A percentile compares a stretch with the other conserved stretches of the same genome.
phyloP scores from a whole-genome alignment of 2,329 filamentous ascomycete genomes.

The Neonectria neomacrospora region DNA sequence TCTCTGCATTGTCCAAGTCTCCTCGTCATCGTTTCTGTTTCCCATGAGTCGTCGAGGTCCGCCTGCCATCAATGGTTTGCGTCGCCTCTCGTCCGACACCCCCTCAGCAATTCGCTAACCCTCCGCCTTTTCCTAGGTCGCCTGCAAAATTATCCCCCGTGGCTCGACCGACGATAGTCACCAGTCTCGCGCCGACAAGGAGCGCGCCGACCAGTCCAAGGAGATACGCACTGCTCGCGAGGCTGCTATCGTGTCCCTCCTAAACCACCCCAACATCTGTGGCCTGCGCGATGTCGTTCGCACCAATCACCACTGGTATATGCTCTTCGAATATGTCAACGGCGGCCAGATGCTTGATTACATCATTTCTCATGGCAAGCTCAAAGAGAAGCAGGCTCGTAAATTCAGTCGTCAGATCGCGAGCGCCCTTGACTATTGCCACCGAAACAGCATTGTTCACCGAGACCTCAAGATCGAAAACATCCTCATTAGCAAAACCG shows the following conservation, averaged over 20 bases:
- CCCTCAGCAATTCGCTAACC: conserved; percentile 30
- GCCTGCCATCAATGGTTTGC: neutral
- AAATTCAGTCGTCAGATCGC: conserved; percentile 98
- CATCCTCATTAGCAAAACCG: conserved; percentile 98
- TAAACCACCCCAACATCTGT: conserved; percentile 96
- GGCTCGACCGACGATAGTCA: conserved; percentile 89
- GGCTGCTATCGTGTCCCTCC: conserved; percentile 92
- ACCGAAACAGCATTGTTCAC: conserved; percentile 97
- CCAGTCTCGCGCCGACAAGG: conserved; percentile 76
- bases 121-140: conserved; percentile 65
- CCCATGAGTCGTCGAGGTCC: neutral
- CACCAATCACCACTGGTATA: conserved; percentile 99
- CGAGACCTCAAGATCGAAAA: conserved; percentile 99
- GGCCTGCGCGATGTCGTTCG: conserved; percentile 94
- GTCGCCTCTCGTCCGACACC: conserved; percentile 7
- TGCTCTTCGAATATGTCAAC: conserved; percentile 99
- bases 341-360: conserved; percentile 99
- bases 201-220: conserved; percentile 94
- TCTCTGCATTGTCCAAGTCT: neutral
- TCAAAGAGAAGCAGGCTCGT: conserved; percentile 98
- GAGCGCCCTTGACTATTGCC: conserved; percentile 95
- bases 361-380: conserved; percentile 96
- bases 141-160: conserved; percentile 96
- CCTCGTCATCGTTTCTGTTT: conserved; percentile 1
- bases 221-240: conserved; percentile 95